A percentile compares a stretch with the other conserved stretches of the same genome.
Evolutionary conservation across 495 filamentous ascomycete species (phyloP).

Genomic region (Hypoxylon subgilvum): DNA sequence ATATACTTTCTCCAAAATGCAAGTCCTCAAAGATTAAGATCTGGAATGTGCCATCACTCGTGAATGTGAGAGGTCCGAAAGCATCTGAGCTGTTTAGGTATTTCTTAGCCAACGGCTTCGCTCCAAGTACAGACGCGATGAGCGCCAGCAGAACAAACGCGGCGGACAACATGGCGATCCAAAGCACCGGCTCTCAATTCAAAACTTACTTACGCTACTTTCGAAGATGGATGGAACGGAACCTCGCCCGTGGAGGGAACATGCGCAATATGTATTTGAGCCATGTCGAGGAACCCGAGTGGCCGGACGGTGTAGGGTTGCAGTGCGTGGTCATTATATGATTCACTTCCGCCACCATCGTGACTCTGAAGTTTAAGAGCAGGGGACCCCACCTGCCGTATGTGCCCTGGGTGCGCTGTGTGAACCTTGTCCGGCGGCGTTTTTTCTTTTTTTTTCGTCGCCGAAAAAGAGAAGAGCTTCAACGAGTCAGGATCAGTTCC

Average conservation of each 20-base stretch:
- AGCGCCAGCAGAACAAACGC: slow-evolving; percentile 1
- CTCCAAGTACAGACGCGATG: slow-evolving; percentile 8
- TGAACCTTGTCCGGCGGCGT: background rate
- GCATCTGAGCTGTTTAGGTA: slow-evolving; percentile 14
- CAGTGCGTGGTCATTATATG: slow-evolving; percentile 18
- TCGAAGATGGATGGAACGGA: background rate
- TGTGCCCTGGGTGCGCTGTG: background rate
- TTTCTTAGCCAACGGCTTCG: slow-evolving; percentile 20
- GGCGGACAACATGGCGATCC: slow-evolving; percentile 6
- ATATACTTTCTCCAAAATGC: slow-evolving; percentile 69
- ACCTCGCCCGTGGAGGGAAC: slow-evolving; percentile 6
- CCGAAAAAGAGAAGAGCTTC: slow-evolving; percentile 8
- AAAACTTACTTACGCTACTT: slow-evolving; percentile 19
- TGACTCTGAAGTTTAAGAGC: background rate
- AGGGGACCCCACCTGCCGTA: background rate
- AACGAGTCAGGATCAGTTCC: slow-evolving; percentile 23
- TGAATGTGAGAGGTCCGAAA: slow-evolving; percentile 48
- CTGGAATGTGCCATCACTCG: slow-evolving; percentile 49
- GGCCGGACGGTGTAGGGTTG: slow-evolving; percentile 13
- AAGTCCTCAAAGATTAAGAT: slow-evolving; percentile 70
- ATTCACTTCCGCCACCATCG: slow-evolving; percentile 3
- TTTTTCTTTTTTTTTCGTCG: background rate
- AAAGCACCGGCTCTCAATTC: background rate
- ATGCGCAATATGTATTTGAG: slow-evolving; percentile 39
- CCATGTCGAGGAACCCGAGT: slow-evolving; percentile 19